These are phyloP conservation scores for Cavenderia fasciculata DNA, from an alignment of 78 protist genomes.

Conservation along the genomic window DNA sequence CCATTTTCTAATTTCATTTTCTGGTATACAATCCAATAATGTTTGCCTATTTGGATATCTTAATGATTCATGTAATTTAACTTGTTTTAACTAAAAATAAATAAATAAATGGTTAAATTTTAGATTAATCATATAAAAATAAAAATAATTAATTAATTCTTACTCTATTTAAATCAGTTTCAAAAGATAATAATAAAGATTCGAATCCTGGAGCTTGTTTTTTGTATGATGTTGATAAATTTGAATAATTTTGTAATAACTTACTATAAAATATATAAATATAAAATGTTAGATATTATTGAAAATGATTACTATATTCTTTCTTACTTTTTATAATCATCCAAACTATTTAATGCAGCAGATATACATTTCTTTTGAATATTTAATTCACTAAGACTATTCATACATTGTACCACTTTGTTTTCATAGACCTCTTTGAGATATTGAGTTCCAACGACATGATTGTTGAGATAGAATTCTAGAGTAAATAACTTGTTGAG, in stretches of 20 bases:
- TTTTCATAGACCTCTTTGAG: conserved; percentile 32
- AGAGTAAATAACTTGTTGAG: conserved; percentile 19
- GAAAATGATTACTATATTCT: background rate
- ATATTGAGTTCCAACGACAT: conserved; percentile 19
- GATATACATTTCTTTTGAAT: conserved; percentile 27
- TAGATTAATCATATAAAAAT: no score
- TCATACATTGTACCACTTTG: conserved; percentile 9
- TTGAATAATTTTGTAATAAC: background rate
- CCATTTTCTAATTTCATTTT: conserved; percentile 47
- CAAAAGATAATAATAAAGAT: conserved; percentile 39
- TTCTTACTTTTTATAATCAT: conserved; percentile 62
- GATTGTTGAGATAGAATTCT: conserved; percentile 29
- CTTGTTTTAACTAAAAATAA: conserved; percentile 14
- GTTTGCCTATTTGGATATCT: conserved; percentile 12
- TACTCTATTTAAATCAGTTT: conserved; percentile 32
- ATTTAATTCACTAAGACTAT: conserved; percentile 8
- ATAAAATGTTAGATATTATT: background rate
- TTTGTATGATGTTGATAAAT: conserved; percentile 2
- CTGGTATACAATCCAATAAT: conserved; percentile 54
- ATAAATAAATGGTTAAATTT: no score
- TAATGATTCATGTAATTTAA: conserved; percentile 19
- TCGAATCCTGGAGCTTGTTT: conserved; percentile 34
- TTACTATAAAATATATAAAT: conserved; percentile 14
- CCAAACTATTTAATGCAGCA: background rate
- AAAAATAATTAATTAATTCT: no score